Evolutionary conservation across 768 basidiomycete genomes (phyloP).

Genomic region (Mycena latifolia): DNA sequence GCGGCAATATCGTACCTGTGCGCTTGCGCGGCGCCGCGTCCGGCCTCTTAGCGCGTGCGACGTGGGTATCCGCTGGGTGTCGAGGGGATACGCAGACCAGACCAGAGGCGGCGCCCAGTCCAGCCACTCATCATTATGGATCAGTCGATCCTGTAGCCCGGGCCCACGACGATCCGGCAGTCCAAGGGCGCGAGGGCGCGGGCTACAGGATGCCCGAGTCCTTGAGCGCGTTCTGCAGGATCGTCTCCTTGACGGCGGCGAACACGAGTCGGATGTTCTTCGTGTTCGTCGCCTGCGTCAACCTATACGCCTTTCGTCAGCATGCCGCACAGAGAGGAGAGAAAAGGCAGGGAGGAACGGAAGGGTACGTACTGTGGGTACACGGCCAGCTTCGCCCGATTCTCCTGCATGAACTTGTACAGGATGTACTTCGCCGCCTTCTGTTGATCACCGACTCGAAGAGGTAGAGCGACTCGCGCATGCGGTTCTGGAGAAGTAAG

Average conservation of each 20-base stretch:
- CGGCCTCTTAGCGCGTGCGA: too few relatives aligned
- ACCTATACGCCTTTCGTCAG: slow-evolving; percentile 47
- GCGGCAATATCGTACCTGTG: too few relatives aligned
- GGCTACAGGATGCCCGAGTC: slow-evolving; percentile 78
- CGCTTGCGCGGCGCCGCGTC: too few relatives aligned
- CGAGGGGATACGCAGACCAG: too few relatives aligned
- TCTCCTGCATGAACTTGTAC: slow-evolving; percentile 85
- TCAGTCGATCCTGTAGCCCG: too few relatives aligned
- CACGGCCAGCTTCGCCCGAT: slow-evolving; percentile 74
- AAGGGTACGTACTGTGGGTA: slow-evolving; percentile 85
- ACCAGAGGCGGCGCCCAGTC: too few relatives aligned
- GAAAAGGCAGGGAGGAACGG: neutral
- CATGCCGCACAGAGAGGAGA: too few relatives aligned
- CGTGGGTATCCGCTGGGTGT: too few relatives aligned
- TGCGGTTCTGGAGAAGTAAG: slow-evolving; percentile 79
- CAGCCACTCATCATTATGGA: too few relatives aligned
- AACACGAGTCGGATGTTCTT: slow-evolving; percentile 82
- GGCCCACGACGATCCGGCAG: too few relatives aligned
- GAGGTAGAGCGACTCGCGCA: slow-evolving; percentile 81
- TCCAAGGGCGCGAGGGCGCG: neutral
- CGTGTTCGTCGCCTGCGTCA: slow-evolving; percentile 88
- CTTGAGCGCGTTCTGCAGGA: slow-evolving; percentile 69
- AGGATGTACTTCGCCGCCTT: slow-evolving; percentile 85
- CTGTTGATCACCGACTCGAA: slow-evolving; percentile 77
- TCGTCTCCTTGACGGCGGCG: slow-evolving; percentile 70